phyloP scores from a whole-genome alignment of 2,329 filamentous ascomycete genomes.

The Cladophialophora bantiana region DNA sequence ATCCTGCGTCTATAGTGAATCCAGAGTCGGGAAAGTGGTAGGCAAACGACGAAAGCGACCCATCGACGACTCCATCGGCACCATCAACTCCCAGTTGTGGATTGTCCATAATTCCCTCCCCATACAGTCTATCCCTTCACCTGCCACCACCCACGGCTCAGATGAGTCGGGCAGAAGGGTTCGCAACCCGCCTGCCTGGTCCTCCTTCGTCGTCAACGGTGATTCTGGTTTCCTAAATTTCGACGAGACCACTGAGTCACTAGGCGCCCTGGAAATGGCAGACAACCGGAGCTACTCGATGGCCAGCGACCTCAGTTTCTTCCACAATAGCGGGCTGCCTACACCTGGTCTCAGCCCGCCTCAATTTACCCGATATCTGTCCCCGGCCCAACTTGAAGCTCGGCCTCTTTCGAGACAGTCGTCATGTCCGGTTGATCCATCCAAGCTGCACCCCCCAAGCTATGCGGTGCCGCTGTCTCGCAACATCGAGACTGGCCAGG shows the following conservation, averaged over 20 bases:
- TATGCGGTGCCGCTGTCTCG: conserved; percentile 9
- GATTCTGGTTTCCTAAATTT: conserved; percentile 33
- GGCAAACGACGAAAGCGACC: conserved; percentile 41
- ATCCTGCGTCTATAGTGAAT: conserved; percentile 41
- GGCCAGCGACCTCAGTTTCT: conserved; percentile 33
- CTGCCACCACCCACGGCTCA: conserved; percentile 35
- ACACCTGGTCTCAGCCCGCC: conserved; percentile 39
- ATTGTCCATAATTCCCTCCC: conserved; percentile 27
- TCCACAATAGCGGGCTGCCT: conserved; percentile 35
- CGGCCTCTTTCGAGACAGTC: conserved; percentile 29
- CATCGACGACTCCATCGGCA: conserved; percentile 34
- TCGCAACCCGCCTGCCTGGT: conserved; percentile 31
- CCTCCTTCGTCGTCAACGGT: conserved; percentile 29
- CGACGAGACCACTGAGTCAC: conserved; percentile 32
- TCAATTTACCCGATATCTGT: conserved; percentile 35
- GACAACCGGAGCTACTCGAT: conserved; percentile 35
- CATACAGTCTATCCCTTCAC: conserved; percentile 37
- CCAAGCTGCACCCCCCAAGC: conserved; percentile 19
- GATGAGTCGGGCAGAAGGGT: conserved; percentile 31
- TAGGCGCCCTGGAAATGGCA: conserved; percentile 35
- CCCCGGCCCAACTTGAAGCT: conserved; percentile 34
- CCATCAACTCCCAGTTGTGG: conserved; percentile 33
- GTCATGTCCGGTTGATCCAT: conserved; percentile 18
- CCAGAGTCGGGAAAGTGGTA: conserved; percentile 40
- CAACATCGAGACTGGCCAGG: conserved; percentile 8